A percentile compares a stretch with the other conserved stretches of the same genome.
Evolutionary conservation across 805 yeast species (phyloP).

Genomic region (Saccharomycopsis javanensis): DNA sequence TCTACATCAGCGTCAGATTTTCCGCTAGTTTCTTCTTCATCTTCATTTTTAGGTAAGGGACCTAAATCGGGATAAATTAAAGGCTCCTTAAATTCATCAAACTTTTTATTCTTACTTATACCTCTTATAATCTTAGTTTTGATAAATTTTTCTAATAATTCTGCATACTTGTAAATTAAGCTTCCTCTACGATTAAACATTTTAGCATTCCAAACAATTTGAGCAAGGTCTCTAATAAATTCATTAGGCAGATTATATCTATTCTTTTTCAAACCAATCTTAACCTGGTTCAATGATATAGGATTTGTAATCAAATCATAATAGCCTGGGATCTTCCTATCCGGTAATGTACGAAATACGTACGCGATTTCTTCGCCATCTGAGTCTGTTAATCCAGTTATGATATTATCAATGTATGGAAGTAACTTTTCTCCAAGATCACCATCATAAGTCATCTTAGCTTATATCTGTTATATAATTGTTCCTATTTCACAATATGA

Average conservation of each 20-base stretch:
- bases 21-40: not conserved
- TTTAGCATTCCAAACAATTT: slow-evolving; percentile 85
- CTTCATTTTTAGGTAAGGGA: slow-evolving; percentile 45
- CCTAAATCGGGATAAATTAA: slow-evolving; percentile 45
- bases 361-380: slow-evolving; percentile 38
- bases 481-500: too few relatives aligned
- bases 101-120: slow-evolving; percentile 6
- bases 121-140: slow-evolving; percentile 29
- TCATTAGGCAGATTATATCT: slow-evolving; percentile 54
- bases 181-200: slow-evolving; percentile 68
- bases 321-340: slow-evolving; percentile 61
- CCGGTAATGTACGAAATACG: slow-evolving; percentile 67
- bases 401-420: not conserved
- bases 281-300: slow-evolving; percentile 68
- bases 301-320: slow-evolving; percentile 71
- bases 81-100: slow-evolving; percentile 28
- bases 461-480: not conserved
- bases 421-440: not conserved
- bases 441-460: not conserved
- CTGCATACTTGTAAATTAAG: slow-evolving; percentile 58
- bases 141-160: slow-evolving; percentile 34
- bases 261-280: slow-evolving; percentile 43
- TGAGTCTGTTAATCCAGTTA: not conserved
- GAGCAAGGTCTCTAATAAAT: slow-evolving; percentile 69
- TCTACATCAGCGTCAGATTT: not conserved